Base-by-base conservation (phyloP, 2,329 filamentous ascomycete genomes). In the Capronia americana region DNA sequence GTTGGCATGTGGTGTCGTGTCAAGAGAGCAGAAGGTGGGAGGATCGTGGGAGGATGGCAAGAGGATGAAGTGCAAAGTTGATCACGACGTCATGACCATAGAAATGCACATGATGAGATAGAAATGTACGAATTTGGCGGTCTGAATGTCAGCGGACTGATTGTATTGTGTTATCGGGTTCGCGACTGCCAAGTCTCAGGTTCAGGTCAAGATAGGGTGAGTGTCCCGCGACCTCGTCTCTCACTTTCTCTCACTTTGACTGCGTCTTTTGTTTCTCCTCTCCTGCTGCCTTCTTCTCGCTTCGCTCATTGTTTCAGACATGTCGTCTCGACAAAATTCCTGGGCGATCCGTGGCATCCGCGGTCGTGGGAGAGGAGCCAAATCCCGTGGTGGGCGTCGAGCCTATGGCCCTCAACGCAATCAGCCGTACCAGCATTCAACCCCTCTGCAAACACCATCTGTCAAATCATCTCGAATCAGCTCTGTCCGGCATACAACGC, bases 1-100 rank as follows among this genome's bases (percentile, higher is more conserved):
- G 92, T 98, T 54, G 93, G 94, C 28, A 86, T 97, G 77, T 94
- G 88, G 82, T 97, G 93, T 80, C 87, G 95, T 64, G 93, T 99
- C 44, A 99, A 99, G 88, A 85, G 95, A 72, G 91, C 91, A 77
- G 87, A 94, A 73, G 93, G 93, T 26, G 87, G 88, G 6, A 79
- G 87, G 65, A 83, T 86, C 69, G 87, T 90, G 57, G 86, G 79
- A 60, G 78, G 81, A 11, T 92, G 90, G 90, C 90, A 87, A 70
- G 85, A 91, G 76, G 82, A 82, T 58, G 90, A 92, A 79, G 81
- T 92, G 57, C 84, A 92, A 78, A 87, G 86, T 66, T 90, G 77
- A 72, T 57, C 46, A 58, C n/a, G 24, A 41, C 32, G 48, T 55
- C 23, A 62, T 62, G 44, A 61, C 60, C 70, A 55, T 58, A 65